These are phyloP conservation scores for Omphalea diandra DNA, from an alignment of 441 rosid genomes.

Conservation along the genomic window DNA sequence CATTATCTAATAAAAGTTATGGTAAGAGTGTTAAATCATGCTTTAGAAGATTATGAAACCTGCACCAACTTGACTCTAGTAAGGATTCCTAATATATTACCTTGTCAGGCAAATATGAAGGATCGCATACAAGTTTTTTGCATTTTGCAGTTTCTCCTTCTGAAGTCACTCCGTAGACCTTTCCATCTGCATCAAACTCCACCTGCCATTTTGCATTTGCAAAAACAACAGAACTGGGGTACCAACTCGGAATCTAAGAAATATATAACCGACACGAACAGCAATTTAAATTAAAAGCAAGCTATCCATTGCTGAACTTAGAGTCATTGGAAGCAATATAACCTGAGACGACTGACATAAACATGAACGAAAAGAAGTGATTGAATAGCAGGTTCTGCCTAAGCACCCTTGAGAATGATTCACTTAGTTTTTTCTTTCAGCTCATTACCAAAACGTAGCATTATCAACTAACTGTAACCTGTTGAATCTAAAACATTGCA, in stretches of 20 bases:
- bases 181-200: conserved; percentile 66
- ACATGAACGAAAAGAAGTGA: not conserved
- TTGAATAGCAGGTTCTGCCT: not conserved
- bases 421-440: not conserved
- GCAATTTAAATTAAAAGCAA: not conserved
- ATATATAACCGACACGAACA: not conserved
- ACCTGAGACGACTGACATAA: not conserved
- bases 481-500: not conserved
- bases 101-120: conserved; percentile 73
- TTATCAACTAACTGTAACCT: not conserved
- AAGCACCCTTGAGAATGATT: not conserved
- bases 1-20: too few relatives aligned
- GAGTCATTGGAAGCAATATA: not conserved
- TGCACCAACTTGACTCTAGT: not conserved
- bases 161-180: conserved; percentile 66
- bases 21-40: not conserved
- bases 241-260: not conserved
- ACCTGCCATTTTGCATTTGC: conserved; percentile 40
- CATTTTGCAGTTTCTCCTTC: conserved; percentile 87
- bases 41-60: not conserved
- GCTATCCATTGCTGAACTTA: not conserved
- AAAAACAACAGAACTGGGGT: not conserved
- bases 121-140: conserved; percentile 85
- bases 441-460: not conserved
- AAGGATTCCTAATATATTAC: conserved; percentile 32